Percentiles rank a stretch among this genome's conserved stretches.
phyloP scores from a whole-genome alignment of 2,329 filamentous ascomycete species.

The Aureobasidium sp. region DNA sequence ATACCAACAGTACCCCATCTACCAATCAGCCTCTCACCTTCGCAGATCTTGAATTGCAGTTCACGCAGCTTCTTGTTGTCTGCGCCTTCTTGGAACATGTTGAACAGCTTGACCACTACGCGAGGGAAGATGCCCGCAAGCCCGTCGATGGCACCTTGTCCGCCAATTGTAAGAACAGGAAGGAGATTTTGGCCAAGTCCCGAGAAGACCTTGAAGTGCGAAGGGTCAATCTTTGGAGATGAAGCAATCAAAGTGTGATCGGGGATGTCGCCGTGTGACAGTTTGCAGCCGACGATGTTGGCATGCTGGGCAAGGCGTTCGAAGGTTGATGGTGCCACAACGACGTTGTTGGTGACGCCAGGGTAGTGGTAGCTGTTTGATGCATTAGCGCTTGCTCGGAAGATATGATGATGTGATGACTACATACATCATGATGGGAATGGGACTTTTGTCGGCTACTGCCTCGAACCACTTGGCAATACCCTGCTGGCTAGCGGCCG shows the following conservation, averaged over 20 bases:
- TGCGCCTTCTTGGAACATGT: constrained; percentile 36
- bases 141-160: constrained; percentile 58
- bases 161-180: constrained; percentile 53
- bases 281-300: constrained; percentile 62
- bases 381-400: not conserved
- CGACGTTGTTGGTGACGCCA: constrained; percentile 57
- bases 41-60: constrained; percentile 53
- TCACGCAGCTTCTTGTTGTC: constrained; percentile 42
- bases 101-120: constrained; percentile 50
- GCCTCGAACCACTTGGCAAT: constrained; percentile 53
- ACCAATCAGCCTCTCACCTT: constrained; percentile 54
- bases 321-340: constrained; percentile 50
- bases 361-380: constrained; percentile 52
- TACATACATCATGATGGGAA: constrained; percentile 53
- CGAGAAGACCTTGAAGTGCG: constrained; percentile 53
- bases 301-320: constrained; percentile 51
- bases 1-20: constrained; percentile 55
- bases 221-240: constrained; percentile 51
- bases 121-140: constrained; percentile 58
- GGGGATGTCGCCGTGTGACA: constrained; percentile 60
- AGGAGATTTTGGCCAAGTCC: constrained; percentile 59
- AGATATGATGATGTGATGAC: not conserved
- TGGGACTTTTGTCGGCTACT: constrained; percentile 50
- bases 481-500: constrained; percentile 48
- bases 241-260: constrained; percentile 53